Conservation (phyloP, 225 moss, liverwort and hornwort genomes). For the Asterella californica region DNA sequence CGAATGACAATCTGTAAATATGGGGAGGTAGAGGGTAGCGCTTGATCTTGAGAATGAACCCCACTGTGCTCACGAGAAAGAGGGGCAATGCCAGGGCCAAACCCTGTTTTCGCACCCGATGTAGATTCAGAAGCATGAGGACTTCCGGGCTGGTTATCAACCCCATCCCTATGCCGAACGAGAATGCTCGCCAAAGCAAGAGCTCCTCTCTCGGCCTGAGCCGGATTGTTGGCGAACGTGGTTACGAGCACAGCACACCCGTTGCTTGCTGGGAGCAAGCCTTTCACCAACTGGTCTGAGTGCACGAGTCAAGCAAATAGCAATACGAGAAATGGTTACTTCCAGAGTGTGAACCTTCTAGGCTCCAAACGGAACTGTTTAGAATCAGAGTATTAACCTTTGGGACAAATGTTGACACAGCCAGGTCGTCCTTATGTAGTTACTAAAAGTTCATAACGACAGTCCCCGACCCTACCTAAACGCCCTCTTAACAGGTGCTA, state of each 20-base stretch:
- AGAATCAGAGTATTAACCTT: not conserved
- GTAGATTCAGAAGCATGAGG: constrained; percentile 36
- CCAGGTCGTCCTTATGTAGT: not conserved
- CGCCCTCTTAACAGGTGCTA: no score
- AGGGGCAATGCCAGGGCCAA: constrained; percentile 35
- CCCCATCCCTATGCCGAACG: constrained; percentile 39
- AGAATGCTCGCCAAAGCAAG: constrained; percentile 59
- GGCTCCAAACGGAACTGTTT: not conserved
- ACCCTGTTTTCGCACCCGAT: constrained; percentile 26
- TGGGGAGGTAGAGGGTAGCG: constrained; percentile 28
- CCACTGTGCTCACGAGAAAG: constrained; percentile 60
- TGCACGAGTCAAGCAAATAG: constrained; percentile 17
- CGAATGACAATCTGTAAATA: constrained; percentile 48
- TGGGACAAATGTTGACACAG: not conserved
- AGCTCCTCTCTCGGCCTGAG: constrained; percentile 58
- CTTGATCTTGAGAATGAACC: constrained; percentile 38
- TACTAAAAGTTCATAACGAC: not conserved
- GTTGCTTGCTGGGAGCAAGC: constrained; percentile 71
- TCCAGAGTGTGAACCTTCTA: not conserved
- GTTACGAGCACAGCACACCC: constrained; percentile 69
- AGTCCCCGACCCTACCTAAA: no score
- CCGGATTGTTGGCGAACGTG: constrained; percentile 72
- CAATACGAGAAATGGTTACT: constrained; percentile 14
- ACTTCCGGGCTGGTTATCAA: constrained; percentile 58
- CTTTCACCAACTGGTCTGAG: constrained; percentile 75